Conservation (phyloP, 176 grass and related monocot species). For the Hsuehochloa calcarea region DNA sequence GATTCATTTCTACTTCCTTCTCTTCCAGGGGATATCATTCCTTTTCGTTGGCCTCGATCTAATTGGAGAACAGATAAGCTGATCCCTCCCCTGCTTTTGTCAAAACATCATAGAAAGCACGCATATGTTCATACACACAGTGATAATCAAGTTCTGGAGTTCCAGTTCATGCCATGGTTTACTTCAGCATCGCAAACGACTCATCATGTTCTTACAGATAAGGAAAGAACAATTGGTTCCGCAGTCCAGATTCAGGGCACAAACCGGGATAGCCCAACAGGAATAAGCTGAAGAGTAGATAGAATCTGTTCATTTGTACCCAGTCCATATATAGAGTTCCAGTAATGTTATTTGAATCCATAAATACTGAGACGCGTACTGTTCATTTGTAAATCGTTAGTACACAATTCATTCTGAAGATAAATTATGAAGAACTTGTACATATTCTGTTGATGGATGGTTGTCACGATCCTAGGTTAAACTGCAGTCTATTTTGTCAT, state of each 20-base stretch:
- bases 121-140: not conserved
- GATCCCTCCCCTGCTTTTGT: not conserved
- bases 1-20: conserved; percentile 87
- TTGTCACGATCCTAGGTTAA: not conserved
- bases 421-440: not conserved
- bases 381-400: conserved; percentile 23
- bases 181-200: not conserved
- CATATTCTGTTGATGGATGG: not conserved
- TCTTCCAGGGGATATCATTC: conserved; percentile 79
- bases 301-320: conserved; percentile 25
- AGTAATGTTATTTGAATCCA: conserved; percentile 28
- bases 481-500: not conserved
- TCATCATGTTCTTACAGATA: not conserved
- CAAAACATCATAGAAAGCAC: conserved; percentile 13
- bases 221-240: not conserved
- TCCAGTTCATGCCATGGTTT: not conserved
- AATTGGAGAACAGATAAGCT: conserved; percentile 78
- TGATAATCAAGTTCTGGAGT: conserved; percentile 8
- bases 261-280: not conserved
- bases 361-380: not conserved
- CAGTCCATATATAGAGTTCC: conserved; percentile 24
- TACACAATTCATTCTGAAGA: not conserved
- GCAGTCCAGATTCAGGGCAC: conserved; percentile 10
- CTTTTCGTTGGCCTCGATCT: conserved; percentile 76
- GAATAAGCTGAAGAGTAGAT: conserved; percentile 37